Conservation (phyloP, 139 green algal genomes). For the Auxenochlorella protothecoides region DNA sequence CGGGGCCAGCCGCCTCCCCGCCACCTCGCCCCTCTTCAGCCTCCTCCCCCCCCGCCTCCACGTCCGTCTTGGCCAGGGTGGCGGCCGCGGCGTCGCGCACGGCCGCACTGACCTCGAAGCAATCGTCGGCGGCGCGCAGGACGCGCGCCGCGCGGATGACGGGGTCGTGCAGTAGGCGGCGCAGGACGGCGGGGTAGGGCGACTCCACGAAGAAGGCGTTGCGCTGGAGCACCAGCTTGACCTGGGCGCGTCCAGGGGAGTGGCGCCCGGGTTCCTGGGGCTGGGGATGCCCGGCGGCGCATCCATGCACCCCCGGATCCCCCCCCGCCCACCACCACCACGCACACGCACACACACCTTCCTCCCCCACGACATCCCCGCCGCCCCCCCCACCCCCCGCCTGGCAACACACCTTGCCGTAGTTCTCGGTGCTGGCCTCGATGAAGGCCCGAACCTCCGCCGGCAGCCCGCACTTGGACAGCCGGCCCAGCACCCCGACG, state of each 20-base stretch:
- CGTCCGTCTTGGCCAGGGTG: not conserved
- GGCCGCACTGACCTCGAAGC: no score
- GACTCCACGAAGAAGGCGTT: constrained; percentile 95
- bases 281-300: no score
- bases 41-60: not conserved
- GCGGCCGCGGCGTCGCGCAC: no score
- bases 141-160: constrained; percentile 15
- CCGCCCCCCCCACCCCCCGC: not conserved
- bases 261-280: no score
- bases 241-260: constrained; percentile 21
- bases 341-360: no score
- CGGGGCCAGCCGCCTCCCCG: not conserved
- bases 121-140: not conserved
- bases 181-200: constrained; percentile 59
- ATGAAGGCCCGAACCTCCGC: constrained; percentile 75
- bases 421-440: constrained; percentile 79
- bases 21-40: constrained; percentile 17
- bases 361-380: not conserved
- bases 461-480: constrained; percentile 66
- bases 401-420: constrained; percentile 65
- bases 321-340: not conserved
- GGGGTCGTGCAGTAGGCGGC: constrained; percentile 51
- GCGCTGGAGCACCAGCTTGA: constrained; percentile 93
- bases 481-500: constrained; percentile 71
- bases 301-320: no score